These are phyloP conservation scores for Mrakia hoshinonis DNA, from an alignment of 768 basidiomycete genomes.

Conservation along the genomic window DNA sequence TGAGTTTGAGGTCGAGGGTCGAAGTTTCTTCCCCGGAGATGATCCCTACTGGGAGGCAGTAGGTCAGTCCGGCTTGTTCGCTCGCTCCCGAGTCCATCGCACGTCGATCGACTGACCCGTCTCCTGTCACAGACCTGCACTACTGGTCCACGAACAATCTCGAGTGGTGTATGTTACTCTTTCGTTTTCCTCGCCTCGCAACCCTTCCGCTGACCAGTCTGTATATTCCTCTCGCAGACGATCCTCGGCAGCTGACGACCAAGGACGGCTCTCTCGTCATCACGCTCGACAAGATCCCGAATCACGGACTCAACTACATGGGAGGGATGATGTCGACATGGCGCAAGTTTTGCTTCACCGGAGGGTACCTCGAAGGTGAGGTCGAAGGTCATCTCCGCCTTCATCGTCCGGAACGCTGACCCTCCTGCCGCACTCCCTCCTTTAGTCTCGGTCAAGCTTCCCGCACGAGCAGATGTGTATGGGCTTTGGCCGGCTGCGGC, in stretches of 20 bases:
- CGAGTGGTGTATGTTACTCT: no score
- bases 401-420: no score
- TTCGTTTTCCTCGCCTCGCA: no score
- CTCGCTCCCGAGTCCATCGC: background rate
- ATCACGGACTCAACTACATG: conserved; percentile 26
- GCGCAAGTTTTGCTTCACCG: conserved; percentile 29
- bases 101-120: background rate
- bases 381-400: no score
- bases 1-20: conserved; percentile 65
- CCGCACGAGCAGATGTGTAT: conserved; percentile 14
- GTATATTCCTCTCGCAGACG: no score
- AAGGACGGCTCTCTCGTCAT: conserved; percentile 37
- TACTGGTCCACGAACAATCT: conserved; percentile 7
- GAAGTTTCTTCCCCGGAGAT: conserved; percentile 50
- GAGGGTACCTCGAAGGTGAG: conserved; percentile 20
- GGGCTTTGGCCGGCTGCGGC: conserved; percentile 30
- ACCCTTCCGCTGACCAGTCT: no score
- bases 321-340: conserved; percentile 20
- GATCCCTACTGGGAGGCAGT: conserved; percentile 80
- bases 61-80: conserved; percentile 31
- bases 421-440: no score
- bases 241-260: conserved; percentile 42
- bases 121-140: background rate
- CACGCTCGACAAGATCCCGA: conserved; percentile 33
- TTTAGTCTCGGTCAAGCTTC: conserved; percentile 8